phyloP scores from a whole-genome alignment of 345 rosid genomes.

The Iberis pinnata region DNA sequence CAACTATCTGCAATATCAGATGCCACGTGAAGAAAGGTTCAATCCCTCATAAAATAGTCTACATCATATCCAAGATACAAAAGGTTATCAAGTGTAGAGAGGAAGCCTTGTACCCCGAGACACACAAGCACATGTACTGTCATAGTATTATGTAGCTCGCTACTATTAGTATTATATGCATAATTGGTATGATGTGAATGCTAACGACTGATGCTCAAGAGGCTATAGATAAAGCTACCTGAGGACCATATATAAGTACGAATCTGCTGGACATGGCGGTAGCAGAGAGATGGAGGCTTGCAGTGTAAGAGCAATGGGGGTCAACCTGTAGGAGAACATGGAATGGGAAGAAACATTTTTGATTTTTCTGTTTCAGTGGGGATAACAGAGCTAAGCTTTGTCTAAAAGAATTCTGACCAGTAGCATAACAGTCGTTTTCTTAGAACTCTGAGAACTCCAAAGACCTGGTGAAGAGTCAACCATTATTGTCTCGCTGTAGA shows the following conservation, averaged over 20 bases:
- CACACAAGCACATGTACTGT: neutral
- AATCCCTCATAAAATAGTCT: slow-evolving; percentile 6
- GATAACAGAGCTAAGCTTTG: slow-evolving; percentile 11
- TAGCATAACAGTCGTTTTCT: slow-evolving; percentile 63
- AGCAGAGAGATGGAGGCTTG: slow-evolving; percentile 54
- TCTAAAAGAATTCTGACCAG: slow-evolving; percentile 43
- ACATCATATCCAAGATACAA: slow-evolving; percentile 1
- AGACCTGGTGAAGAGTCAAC: slow-evolving; percentile 85
- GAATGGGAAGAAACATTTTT: slow-evolving; percentile 8
- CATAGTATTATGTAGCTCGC: neutral
- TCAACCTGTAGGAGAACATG: slow-evolving; percentile 60
- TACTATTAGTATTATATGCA: neutral
- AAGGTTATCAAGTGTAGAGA: neutral
- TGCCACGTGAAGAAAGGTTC: slow-evolving; percentile 15
- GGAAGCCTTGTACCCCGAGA: neutral
- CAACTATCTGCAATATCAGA: slow-evolving; percentile 32
- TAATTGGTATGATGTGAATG: neutral
- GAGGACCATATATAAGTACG: slow-evolving; percentile 61
- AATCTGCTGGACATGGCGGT: slow-evolving; percentile 71
- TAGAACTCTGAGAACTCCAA: slow-evolving; percentile 63
- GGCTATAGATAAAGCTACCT: slow-evolving; percentile 41
- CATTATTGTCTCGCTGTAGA: slow-evolving; percentile 51
- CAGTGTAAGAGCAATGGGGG: slow-evolving; percentile 88
- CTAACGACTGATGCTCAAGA: slow-evolving; percentile 6
- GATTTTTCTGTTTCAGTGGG: slow-evolving; percentile 6